These are phyloP conservation scores for Candida awuae DNA, from an alignment of 805 yeast species.

Conservation along the genomic window DNA sequence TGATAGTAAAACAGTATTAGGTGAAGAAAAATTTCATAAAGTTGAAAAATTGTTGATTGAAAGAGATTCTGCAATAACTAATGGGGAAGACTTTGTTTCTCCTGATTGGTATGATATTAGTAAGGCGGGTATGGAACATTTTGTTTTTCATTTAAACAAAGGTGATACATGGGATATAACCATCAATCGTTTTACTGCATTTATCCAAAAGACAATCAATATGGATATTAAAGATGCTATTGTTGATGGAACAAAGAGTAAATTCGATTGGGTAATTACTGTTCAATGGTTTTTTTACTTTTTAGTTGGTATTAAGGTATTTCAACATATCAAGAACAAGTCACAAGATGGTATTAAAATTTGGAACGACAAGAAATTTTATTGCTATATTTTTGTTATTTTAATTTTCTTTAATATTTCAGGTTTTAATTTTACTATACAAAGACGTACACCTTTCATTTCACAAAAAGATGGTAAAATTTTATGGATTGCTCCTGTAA, in stretches of 20 bases:
- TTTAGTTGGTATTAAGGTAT: constrained; percentile 7
- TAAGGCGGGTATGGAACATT: constrained; percentile 14
- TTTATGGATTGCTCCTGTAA: constrained; percentile 50
- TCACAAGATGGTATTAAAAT: background rate
- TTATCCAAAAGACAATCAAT: constrained; percentile 4
- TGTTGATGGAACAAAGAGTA: background rate
- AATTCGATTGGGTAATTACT: constrained; percentile 6
- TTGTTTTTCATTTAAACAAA: constrained; percentile 8
- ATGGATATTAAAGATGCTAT: constrained; percentile 7
- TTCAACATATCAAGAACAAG: constrained; percentile 1
- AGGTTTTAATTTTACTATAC: constrained; percentile 59
- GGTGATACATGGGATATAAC: constrained; percentile 13
- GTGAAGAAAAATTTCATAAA: constrained; percentile 4
- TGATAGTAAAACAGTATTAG: constrained; percentile 9
- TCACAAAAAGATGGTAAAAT: constrained; percentile 43
- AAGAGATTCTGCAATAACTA: background rate
- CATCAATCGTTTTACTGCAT: constrained; percentile 6
- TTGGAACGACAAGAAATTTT: constrained; percentile 12
- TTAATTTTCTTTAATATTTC: constrained; percentile 40
- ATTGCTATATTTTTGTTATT: constrained; percentile 27
- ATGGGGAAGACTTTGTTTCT: constrained; percentile 3
- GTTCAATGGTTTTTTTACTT: constrained; percentile 7
- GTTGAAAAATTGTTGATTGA: constrained; percentile 1
- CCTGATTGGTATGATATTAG: constrained; percentile 7
- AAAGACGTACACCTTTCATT: constrained; percentile 55